Conservation (phyloP, 2,329 filamentous ascomycete species). For the Zymoseptoria pseudotritici region DNA sequence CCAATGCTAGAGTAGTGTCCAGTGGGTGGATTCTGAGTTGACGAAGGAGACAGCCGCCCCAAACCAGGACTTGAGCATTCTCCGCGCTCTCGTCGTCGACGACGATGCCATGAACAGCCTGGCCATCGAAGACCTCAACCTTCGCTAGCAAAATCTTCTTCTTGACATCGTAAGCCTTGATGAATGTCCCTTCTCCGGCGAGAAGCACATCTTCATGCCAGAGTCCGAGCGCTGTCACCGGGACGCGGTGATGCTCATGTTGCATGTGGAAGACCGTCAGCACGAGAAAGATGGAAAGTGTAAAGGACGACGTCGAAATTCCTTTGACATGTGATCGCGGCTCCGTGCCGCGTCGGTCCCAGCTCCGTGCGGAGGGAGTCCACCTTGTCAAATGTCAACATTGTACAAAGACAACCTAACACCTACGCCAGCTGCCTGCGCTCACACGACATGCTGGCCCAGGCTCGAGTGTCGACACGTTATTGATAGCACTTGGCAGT, state of each 20-base stretch:
- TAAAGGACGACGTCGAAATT: neutral
- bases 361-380: neutral
- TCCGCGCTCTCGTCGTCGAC: constrained; percentile 30
- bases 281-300: neutral
- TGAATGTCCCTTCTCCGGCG: constrained; percentile 37
- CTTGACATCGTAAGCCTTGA: constrained; percentile 33
- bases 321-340: neutral
- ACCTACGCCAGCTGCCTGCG: neutral
- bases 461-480: neutral
- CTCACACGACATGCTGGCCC: neutral
- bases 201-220: constrained; percentile 31
- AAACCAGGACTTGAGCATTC: constrained; percentile 47
- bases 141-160: constrained; percentile 21
- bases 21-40: neutral
- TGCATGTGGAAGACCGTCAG: constrained; percentile 13
- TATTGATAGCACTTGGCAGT: neutral
- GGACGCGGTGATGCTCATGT: constrained; percentile 30
- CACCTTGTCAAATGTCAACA: neutral
- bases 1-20: constrained; percentile 13
- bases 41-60: constrained; percentile 51
- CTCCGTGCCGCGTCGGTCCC: neutral
- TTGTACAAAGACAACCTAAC: neutral
- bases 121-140: constrained; percentile 54
- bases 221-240: constrained; percentile 40
- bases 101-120: constrained; percentile 68